Conservation (phyloP, 805 yeast species). For the Schizosaccharomyces cryophilus region DNA sequence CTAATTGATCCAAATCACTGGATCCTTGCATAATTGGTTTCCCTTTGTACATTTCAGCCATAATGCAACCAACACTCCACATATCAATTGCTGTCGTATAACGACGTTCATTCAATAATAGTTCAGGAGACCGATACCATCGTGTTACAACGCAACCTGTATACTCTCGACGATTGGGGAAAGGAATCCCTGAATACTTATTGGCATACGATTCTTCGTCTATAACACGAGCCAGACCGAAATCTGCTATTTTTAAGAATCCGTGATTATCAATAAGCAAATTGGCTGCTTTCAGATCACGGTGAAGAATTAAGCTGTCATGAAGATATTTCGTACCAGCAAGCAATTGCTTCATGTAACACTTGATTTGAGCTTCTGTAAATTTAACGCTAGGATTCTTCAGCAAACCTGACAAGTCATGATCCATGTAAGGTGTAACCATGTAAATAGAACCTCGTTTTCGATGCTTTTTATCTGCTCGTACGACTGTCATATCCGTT, state of each 20-base stretch:
- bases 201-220: conserved; percentile 34
- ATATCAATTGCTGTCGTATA: conserved; percentile 89
- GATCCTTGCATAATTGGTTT: conserved; percentile 69
- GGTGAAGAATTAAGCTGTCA: conserved; percentile 32
- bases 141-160: conserved; percentile 74
- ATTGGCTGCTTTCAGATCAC: conserved; percentile 91
- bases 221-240: conserved; percentile 68
- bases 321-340: conserved; percentile 68
- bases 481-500: conserved; percentile 49
- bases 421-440: conserved; percentile 78
- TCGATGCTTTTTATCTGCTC: conserved; percentile 10
- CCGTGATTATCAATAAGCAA: conserved; percentile 61
- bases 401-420: conserved; percentile 71
- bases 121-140: conserved; percentile 94
- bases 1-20: conserved; percentile 72
- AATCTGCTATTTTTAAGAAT: conserved; percentile 71
- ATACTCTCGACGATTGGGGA: conserved; percentile 18
- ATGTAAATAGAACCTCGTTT: conserved; percentile 35
- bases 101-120: conserved; percentile 57
- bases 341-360: conserved; percentile 56
- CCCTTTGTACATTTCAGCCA: conserved; percentile 66
- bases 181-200: conserved; percentile 23
- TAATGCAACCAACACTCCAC: conserved; percentile 89
- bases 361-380: conserved; percentile 48
- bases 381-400: conserved; percentile 50